Evolutionary conservation across 768 basidiomycete species (phyloP).

Genomic region (Boletus sp.): DNA sequence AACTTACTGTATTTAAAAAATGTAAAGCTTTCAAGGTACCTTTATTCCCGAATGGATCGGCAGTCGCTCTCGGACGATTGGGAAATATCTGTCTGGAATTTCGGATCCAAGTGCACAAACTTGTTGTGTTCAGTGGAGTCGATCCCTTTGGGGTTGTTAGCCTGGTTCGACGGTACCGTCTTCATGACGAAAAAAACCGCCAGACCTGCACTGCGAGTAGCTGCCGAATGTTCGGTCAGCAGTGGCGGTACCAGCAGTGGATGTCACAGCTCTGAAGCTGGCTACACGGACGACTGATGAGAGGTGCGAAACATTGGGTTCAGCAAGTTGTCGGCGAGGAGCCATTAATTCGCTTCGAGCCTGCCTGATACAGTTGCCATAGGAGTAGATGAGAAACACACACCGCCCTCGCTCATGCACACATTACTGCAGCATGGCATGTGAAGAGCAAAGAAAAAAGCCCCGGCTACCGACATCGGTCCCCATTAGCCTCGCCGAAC

Average conservation of each 20-base stretch:
- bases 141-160: neutral
- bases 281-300: neutral
- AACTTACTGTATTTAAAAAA: conserved; percentile 2
- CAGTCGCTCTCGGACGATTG: neutral
- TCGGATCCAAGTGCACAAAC: neutral
- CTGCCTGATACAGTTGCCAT: too few species aligned
- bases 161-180: neutral
- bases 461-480: neutral
- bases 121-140: neutral
- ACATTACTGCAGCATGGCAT: neutral
- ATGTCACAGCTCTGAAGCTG: neutral
- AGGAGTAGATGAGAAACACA: too few species aligned
- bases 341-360: neutral
- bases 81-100: neutral
- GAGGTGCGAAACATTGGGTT: neutral
- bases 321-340: neutral
- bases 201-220: neutral
- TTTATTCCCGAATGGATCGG: neutral
- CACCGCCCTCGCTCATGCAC: neutral
- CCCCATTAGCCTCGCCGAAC: neutral
- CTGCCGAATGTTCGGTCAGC: neutral
- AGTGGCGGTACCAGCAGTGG: neutral
- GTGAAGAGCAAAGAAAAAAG: neutral
- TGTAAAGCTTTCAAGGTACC: neutral
- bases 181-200: neutral